Evolutionary conservation across 345 rosid genomes (phyloP), one percentile per base, ranked within the genome.

Genomic region (Capsella bursapastoris): DNA sequence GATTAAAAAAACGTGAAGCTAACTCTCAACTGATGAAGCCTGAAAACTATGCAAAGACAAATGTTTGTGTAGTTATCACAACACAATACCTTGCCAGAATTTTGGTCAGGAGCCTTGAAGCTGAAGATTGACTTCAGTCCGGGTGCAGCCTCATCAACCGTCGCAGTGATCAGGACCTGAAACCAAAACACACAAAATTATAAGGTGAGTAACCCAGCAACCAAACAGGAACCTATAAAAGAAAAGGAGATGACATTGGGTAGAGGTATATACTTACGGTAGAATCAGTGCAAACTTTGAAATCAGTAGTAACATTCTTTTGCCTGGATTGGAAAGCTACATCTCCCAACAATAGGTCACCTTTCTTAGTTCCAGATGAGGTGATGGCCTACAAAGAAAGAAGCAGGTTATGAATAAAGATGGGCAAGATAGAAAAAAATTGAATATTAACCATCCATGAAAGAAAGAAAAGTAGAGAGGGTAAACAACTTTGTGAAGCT

Each of bases 31-130:
- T 3, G 37, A 58, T 18, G 48, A 60, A 59, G 11, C n/a, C n/a
- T n/a, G n/a, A n/a, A n/a, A n/a, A n/a, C n/a, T n/a, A 44, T 7
- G 28, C 16, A 61, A 69, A 15, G 38, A 51, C 2, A 45, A 12
- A 62, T 4, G 27, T 47, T 51, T 2, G 63, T 1, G 3, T 10
- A 9, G 15, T 49, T 4, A 25, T 12, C 18, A 48, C 8, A 7
- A 61, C 25, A 22, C 8, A 34, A 34, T 74, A 91, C 98, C 96
- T 90, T 94, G 78, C 97, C 97, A 45, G 98, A 94, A 79, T 93
- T 88, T 71, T 88, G 97, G 81, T 94, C 97, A 68, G 97, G 99
- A 57, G 80, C 84, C 74, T 67, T 90, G 85, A 88, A 87, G 86
- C 88, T 92, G 55, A 91, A 73, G 76, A 91, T 91, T 14, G 97